Conservation (phyloP, 2,329 filamentous ascomycete genomes). For the Cytospora paraplurivora region DNA sequence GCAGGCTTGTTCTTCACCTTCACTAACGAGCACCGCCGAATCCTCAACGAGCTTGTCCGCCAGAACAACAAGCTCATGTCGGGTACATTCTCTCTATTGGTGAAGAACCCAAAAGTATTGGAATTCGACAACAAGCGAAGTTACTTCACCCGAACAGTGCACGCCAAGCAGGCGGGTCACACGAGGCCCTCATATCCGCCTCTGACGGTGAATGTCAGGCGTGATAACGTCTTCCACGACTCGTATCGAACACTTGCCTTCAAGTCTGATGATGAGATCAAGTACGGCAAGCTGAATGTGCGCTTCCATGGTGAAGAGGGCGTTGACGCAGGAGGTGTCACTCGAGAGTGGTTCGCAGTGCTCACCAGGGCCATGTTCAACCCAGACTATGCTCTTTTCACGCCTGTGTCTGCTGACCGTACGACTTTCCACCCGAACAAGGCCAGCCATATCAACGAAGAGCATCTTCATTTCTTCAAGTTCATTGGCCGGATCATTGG, state of each 20-base stretch:
- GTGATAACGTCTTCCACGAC: constrained; percentile 95
- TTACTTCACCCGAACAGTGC: constrained; percentile 94
- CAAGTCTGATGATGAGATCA: constrained; percentile 96
- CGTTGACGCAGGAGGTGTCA: constrained; percentile 95
- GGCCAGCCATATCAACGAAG: constrained; percentile 88
- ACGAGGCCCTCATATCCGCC: constrained; percentile 69
- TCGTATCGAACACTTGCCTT: constrained; percentile 98
- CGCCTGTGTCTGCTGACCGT: constrained; percentile 92
- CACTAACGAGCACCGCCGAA: constrained; percentile 95
- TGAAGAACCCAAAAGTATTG: constrained; percentile 97
- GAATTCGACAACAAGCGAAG: constrained; percentile 99
- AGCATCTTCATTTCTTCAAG: constrained; percentile 98
- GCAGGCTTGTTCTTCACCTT: constrained; percentile 95
- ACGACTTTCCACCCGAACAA: constrained; percentile 99
- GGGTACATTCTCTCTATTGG: constrained; percentile 90
- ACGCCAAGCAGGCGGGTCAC: constrained; percentile 66
- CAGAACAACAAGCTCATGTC: constrained; percentile 99
- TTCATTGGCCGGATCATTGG: constrained; percentile 98
- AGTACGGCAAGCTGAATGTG: constrained; percentile 97
- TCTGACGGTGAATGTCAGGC: constrained; percentile 84
- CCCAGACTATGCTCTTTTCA: constrained; percentile 94
- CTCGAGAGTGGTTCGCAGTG: constrained; percentile 98
- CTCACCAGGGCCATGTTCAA: constrained; percentile 98
- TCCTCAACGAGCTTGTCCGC: constrained; percentile 95
- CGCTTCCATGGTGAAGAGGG: constrained; percentile 97